Evolutionary conservation across 148 eudicot genomes (phyloP), one percentile per base, ranked within the genome.

Genomic region (Vaccinium corymbosum): DNA sequence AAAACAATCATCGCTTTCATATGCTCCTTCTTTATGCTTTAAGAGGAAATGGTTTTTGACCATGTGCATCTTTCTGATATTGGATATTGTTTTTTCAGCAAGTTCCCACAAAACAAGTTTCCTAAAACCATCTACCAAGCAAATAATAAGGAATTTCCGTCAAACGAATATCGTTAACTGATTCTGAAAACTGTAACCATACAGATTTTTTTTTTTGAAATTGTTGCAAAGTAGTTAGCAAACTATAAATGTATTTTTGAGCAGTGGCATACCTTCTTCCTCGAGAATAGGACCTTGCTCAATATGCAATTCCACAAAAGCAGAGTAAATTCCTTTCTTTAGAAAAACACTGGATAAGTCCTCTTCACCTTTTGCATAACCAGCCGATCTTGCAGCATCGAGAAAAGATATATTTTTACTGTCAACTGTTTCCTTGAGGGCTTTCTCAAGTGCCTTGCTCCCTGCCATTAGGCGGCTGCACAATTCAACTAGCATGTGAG

Each of bases 231-330:
- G 48, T 19, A 10, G 56, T n/a, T 64, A 52, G 20, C 11, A 32
- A 78, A 76, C 42, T 76, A 13, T 46, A 62, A 2, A 25, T 83
- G 1, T 46, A 61, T 19, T 42, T 59, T 59, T 35, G 51, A 19
- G 46, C 46, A 86, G 61, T 42, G 12, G 35, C 64, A 64, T 79
- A 94, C 99, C 98, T 92, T 96, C 97, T 84, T 90, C 92, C 90
- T 96, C 99, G 79, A 96, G 90, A 81, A 93, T 87, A 52, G 99
- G 99, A 80, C 99, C 99, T 86, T 96, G 99, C 88, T 96, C 99
- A 85, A 96, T 96, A 85, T 96, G 99, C 91, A 96, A 88, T 91
- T 94, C 98, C 27, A 94, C 88, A 85, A 96, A 96, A 88, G 95
- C 95, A 42, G 94, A 92, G 80, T 94, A 96, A 79, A 78, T 88